These are phyloP conservation scores for Coelomomyces lativittatus DNA, from an alignment of 371 early-diverging fungal genomes.

Conservation along the genomic window DNA sequence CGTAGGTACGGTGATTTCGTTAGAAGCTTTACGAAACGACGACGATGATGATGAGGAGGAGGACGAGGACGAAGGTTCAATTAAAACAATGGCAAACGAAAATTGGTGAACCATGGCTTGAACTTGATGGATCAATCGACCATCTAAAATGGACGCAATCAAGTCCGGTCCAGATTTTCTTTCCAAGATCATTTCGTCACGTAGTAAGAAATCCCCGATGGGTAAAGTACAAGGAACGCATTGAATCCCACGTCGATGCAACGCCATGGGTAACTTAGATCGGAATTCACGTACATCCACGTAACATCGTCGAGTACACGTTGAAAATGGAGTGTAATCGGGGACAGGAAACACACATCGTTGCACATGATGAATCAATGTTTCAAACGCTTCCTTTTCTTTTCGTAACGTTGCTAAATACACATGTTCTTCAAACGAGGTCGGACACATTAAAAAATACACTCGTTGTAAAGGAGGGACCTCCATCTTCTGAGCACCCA, in stretches of 20 bases:
- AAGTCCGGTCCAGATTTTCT: conserved; percentile 84
- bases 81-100: conserved; percentile 57
- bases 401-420: conserved; percentile 63
- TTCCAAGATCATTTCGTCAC: conserved; percentile 75
- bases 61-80: no score
- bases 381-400: conserved; percentile 88
- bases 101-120: conserved; percentile 78
- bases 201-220: conserved; percentile 89
- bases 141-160: conserved; percentile 60
- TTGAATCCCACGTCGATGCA: conserved; percentile 59
- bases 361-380: conserved; percentile 59
- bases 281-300: conserved; percentile 93
- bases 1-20: no score
- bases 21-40: no score
- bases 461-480: conserved; percentile 44
- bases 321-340: neutral
- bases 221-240: conserved; percentile 67
- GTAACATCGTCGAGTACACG: neutral
- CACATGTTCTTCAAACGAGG: conserved; percentile 85
- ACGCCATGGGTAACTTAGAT: conserved; percentile 67
- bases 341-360: conserved; percentile 35
- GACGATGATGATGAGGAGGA: no score
- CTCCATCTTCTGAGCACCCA: no score
- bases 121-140: conserved; percentile 77
- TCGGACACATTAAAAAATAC: conserved; percentile 77